These are phyloP conservation scores for Cotoneaster glaucophyllus DNA, from an alignment of 306 rosid species.

Conservation along the genomic window DNA sequence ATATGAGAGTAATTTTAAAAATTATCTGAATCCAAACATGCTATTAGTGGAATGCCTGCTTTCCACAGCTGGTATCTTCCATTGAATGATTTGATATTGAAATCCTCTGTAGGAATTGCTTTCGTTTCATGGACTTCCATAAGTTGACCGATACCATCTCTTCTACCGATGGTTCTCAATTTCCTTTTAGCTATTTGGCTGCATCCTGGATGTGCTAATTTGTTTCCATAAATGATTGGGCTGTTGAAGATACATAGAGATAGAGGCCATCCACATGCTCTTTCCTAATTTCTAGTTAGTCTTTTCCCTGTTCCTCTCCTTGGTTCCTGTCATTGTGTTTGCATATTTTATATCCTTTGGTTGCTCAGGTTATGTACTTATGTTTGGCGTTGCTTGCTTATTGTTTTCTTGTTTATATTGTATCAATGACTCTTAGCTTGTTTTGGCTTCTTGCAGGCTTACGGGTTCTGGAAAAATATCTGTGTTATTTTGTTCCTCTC, in stretches of 20 bases:
- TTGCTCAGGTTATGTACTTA: neutral
- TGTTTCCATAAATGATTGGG: neutral
- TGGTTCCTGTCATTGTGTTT: neutral
- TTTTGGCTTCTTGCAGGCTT: slow-evolving; percentile 39
- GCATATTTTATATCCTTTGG: neutral
- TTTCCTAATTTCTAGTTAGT: neutral
- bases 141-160: neutral
- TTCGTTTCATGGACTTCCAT: neutral
- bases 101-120: neutral
- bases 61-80: neutral
- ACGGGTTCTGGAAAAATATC: slow-evolving; percentile 15
- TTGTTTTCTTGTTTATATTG: neutral
- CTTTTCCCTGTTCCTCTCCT: neutral
- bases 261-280: neutral
- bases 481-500: slow-evolving; percentile 10
- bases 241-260: neutral
- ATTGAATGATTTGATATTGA: neutral
- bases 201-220: neutral
- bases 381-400: slow-evolving; percentile 1
- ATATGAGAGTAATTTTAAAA: neutral
- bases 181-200: neutral
- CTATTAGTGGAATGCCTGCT: neutral
- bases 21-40: neutral
- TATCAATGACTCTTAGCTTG: slow-evolving; percentile 11
- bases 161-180: neutral